A percentile compares a stretch with the other conserved stretches of the same genome.
These are phyloP conservation scores for Trypanosoma platydactyli DNA, from an alignment of 208 protist species.

Conservation along the genomic window DNA sequence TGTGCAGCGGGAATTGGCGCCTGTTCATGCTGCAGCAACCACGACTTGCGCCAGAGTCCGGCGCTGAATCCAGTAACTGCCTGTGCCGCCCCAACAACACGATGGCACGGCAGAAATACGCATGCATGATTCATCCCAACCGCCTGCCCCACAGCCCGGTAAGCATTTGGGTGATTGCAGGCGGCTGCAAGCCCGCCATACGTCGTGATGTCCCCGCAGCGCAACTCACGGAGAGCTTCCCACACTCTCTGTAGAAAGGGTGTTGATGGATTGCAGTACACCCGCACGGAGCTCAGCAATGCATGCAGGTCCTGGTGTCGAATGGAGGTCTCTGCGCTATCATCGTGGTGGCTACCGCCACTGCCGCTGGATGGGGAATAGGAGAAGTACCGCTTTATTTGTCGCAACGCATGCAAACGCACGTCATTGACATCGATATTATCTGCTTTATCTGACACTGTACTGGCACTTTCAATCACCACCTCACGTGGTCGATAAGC, in stretches of 20 bases:
- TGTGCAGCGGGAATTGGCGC: slow-evolving; percentile 33
- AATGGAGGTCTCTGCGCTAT: neutral
- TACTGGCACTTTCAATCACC: neutral
- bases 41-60: slow-evolving; percentile 64
- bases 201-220: slow-evolving; percentile 38
- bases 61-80: slow-evolving; percentile 59
- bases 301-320: slow-evolving; percentile 8
- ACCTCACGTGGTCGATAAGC: slow-evolving; percentile 11
- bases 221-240: slow-evolving; percentile 50
- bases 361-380: slow-evolving; percentile 2
- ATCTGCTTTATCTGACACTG: neutral
- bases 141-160: slow-evolving; percentile 58
- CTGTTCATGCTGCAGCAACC: slow-evolving; percentile 67
- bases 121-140: slow-evolving; percentile 64
- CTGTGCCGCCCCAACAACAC: slow-evolving; percentile 52
- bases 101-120: slow-evolving; percentile 74
- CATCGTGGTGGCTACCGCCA: neutral
- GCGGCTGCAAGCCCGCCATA: slow-evolving; percentile 53
- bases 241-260: slow-evolving; percentile 44
- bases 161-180: slow-evolving; percentile 16
- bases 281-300: slow-evolving; percentile 38
- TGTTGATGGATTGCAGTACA: slow-evolving; percentile 40
- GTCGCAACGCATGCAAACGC: slow-evolving; percentile 18
- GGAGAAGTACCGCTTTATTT: slow-evolving; percentile 46
- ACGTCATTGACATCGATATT: neutral